Base-by-base conservation (phyloP, 176 grass and related monocot species). In the Eremochloa ophiuroides region DNA sequence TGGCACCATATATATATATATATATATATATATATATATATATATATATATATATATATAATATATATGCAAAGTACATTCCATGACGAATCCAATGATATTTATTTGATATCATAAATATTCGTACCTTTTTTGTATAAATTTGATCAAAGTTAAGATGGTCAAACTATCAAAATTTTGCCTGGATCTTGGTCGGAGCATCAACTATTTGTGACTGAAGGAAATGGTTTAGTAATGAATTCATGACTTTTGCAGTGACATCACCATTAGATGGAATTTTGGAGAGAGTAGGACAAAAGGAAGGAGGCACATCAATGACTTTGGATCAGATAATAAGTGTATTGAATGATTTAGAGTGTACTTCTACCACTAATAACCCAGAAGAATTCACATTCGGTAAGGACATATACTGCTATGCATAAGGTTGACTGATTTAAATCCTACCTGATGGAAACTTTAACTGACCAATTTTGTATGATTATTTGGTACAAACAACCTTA, bases 231-330 rank as follows among this genome's bases (percentile, higher is more conserved):
- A 72, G 41, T 62, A 80, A 29, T 73, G 13, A 58, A 63, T 59
- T 71, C 78, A 5, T 69, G 69, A 44, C 25, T 80, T 80, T 69
- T 92, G 51, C 82, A 95, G 90, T 91, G 68, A 88, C 62, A 62
- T 89, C 95, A 81, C 55, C 90, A 72, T 83, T 91, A 69, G 79
- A 89, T 89, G 76, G 53, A 60, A 95, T 95, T 85, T 84, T 98
- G 69, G 90, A 93, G 65, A 85, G 50, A 58, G 28, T 98, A 59
- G 84, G 76, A 91, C 86, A 86, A 55, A 98, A 94, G 75, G 92
- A 89, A 82, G 92, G 73, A 48, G 84, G 92, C 34, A 76, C 87
- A 6, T 86, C 88, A 39, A 93, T 98, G 95, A 98, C 95, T 38
- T 56, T 98, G 63, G 86, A 91, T 83, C 90, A 93, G n/a, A 73